phyloP scores from a whole-genome alignment of 208 protist genomes.

The Borovskyia barvae region DNA sequence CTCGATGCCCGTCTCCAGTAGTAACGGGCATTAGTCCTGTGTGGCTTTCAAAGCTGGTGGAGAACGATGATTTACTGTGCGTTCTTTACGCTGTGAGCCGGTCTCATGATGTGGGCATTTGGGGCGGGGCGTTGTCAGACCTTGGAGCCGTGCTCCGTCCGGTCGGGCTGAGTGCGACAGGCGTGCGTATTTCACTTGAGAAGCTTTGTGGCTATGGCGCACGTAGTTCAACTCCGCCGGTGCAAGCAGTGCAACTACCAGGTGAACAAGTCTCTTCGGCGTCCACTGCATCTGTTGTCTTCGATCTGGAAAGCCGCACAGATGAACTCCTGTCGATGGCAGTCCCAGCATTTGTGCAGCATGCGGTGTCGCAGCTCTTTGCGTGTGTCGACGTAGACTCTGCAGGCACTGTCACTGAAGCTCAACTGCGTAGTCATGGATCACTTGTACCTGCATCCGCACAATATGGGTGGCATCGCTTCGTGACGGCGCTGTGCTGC shows the following conservation, averaged over 20 bases:
- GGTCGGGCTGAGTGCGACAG: constrained; percentile 19
- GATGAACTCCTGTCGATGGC: constrained; percentile 15
- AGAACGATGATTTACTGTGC: constrained; percentile 18
- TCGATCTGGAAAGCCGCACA: too few relatives aligned
- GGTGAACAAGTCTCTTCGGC: neutral
- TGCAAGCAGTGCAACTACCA: too few relatives aligned
- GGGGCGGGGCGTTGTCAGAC: constrained; percentile 20
- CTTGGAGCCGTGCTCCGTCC: constrained; percentile 16
- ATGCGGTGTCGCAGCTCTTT: constrained; percentile 24
- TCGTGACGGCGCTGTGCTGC: constrained; percentile 23
- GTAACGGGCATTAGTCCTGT: constrained; percentile 24
- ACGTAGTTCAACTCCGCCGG: too few relatives aligned
- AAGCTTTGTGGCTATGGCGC: constrained; percentile 11
- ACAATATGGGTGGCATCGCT: constrained; percentile 29
- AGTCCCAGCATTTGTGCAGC: constrained; percentile 22
- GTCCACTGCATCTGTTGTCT: neutral
- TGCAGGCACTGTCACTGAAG: constrained; percentile 16
- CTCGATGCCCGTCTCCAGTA: neutral
- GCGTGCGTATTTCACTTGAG: constrained; percentile 18
- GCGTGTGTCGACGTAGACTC: constrained; percentile 1
- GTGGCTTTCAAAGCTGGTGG: constrained; percentile 22
- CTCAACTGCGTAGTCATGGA: constrained; percentile 26
- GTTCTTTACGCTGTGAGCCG: constrained; percentile 21
- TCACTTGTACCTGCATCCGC: constrained; percentile 16
- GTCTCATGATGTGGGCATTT: constrained; percentile 7